Conservation (phyloP, 495 filamentous ascomycete genomes). For the Friedmanniomyces simplex region DNA sequence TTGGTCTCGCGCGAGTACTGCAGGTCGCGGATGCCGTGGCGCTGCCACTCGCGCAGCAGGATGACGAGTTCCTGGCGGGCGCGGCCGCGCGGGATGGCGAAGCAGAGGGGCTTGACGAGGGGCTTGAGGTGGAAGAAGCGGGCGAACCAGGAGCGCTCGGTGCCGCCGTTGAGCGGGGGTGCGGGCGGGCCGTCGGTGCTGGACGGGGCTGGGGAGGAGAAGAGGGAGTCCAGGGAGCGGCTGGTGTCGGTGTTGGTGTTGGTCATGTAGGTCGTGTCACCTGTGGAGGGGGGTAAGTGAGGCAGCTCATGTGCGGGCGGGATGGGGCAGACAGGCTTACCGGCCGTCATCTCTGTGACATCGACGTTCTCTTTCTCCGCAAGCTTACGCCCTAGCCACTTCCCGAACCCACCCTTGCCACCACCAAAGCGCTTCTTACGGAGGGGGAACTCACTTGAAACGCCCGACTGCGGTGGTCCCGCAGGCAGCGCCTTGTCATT, state of each 20-base stretch:
- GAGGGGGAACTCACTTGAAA: constrained; percentile 30
- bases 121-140: constrained; percentile 86
- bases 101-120: constrained; percentile 58
- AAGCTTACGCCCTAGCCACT: constrained; percentile 21
- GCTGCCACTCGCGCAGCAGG: constrained; percentile 66
- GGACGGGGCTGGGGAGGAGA: constrained; percentile 18
- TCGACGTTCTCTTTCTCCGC: constrained; percentile 13
- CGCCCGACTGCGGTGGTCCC: constrained; percentile 13
- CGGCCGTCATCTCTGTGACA: neutral
- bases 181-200: constrained; percentile 23
- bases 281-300: neutral
- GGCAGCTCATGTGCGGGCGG: neutral
- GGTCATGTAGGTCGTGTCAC: constrained; percentile 4
- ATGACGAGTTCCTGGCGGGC: constrained; percentile 63
- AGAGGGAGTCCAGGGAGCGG: constrained; percentile 20
- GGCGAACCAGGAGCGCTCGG: constrained; percentile 71
- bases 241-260: neutral
- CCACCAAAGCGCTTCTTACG: constrained; percentile 22
- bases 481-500: constrained; percentile 8
- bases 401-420: constrained; percentile 22
- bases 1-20: constrained; percentile 61
- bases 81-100: constrained; percentile 55
- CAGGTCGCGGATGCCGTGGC: constrained; percentile 67
- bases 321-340: constrained; percentile 5
- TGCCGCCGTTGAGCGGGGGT: constrained; percentile 41